Evolutionary conservation across 805 yeast species (phyloP), one percentile per base, ranked within the genome.

Genomic region (Yarrowia sp.): DNA sequence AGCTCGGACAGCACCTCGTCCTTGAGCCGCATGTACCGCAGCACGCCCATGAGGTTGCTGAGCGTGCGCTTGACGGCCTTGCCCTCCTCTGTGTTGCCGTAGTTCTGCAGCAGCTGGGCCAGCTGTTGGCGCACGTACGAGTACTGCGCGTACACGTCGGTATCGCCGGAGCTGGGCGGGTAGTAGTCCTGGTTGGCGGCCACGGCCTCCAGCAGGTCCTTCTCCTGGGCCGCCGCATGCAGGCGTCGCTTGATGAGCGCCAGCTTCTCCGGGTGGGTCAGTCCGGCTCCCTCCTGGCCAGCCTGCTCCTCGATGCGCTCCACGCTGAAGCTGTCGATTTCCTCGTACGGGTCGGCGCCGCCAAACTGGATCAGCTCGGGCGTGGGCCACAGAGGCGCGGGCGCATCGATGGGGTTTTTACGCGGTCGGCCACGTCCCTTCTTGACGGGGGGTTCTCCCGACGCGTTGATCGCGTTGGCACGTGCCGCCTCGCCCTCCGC

Each of bases 281-380:
- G 32, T 8, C 3, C 10, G 16, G 41, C 58, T 1, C 24, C 42
- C 27, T 33, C 58, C 18, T 38, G 42, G 16, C 58, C 58, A 5
- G 58, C 58, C 22, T 33, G 58, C 58, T 51, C 58, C 13, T 22
- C 36, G 14, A 51, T 32, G 3, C 42, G 41, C 22, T 31, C 58
- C 6, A 10, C 32, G 31, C 35, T 32, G 16, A 33, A 24, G 13
- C 32, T 18, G 24, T 51, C 58, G 4, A 19, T 21, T 16, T 51
- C 42, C 58, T 51, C 58, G 42, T 33, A 51, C 6, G 58, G 58
- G 58, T 51, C 58, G 5, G 58, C 58, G 10, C 58, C 58, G 10
- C 42, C 58, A 33, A 51, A 35, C 42, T 51, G 58, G 14, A 51
- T 42, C 22, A 51, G 41, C 13, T 51, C 42, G 4, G 58, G 42